phyloP scores from a whole-genome alignment of 768 basidiomycete species.

The Pleurotus cornucopiae region DNA sequence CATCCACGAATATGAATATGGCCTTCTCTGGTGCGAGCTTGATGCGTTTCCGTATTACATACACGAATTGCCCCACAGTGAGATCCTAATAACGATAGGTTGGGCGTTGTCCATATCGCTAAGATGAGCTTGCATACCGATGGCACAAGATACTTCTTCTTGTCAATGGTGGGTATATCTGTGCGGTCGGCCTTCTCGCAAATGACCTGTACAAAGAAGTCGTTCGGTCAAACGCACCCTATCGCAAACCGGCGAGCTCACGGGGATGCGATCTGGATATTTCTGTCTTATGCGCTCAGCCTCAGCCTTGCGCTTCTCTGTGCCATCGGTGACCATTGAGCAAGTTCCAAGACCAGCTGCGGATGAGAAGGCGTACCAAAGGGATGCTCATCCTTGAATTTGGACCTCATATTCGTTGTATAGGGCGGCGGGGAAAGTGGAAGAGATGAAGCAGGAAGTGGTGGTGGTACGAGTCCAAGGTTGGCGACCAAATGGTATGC shows the following conservation, averaged over 20 bases:
- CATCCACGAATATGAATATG: slow-evolving; percentile 99
- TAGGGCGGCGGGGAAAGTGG: neutral
- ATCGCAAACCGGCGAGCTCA: slow-evolving; percentile 35
- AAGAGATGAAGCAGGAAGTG: neutral
- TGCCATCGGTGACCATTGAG: slow-evolving; percentile 25
- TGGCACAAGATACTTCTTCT: slow-evolving; percentile 99
- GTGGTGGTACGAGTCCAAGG: neutral
- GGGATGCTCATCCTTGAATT: slow-evolving; percentile 99
- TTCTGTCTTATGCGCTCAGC: slow-evolving; percentile 98
- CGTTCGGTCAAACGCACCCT: neutral
- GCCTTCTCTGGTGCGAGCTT: slow-evolving; percentile 99
- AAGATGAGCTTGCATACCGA: slow-evolving; percentile 54
- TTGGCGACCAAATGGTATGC: neutral
- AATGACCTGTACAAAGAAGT: slow-evolving; percentile 66
- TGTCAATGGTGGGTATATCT: slow-evolving; percentile 99
- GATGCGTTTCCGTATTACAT: slow-evolving; percentile 99
- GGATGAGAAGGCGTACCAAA: slow-evolving; percentile 65
- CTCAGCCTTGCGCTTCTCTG: slow-evolving; percentile 99
- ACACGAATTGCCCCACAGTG: slow-evolving; percentile 98
- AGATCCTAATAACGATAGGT: slow-evolving; percentile 58
- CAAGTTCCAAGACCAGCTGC: slow-evolving; percentile 22
- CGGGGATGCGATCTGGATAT: slow-evolving; percentile 97
- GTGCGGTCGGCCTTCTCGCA: slow-evolving; percentile 99
- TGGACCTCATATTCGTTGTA: slow-evolving; percentile 70
- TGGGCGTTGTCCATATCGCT: neutral